Percentiles rank a stretch among this genome's conserved stretches.
These are phyloP conservation scores for Yarrowia yakushimensis DNA, from an alignment of 805 yeast species.

Conservation along the genomic window DNA sequence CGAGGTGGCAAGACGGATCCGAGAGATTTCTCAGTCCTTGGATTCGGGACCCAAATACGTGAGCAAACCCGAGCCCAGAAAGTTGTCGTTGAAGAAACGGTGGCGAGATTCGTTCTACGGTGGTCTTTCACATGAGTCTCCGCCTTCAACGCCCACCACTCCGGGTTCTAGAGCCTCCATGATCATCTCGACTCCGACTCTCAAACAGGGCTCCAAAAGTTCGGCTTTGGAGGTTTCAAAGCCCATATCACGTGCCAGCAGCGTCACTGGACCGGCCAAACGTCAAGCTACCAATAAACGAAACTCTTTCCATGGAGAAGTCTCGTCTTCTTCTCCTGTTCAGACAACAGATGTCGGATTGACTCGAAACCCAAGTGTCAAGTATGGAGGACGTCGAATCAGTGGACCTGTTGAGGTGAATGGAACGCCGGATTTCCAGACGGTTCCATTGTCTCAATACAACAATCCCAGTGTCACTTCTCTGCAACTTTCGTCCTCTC, in stretches of 20 bases:
- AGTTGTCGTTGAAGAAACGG: slow-evolving; percentile 7
- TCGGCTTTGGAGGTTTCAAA: background rate
- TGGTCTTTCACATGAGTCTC: background rate
- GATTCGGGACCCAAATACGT: background rate
- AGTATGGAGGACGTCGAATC: slow-evolving; percentile 9
- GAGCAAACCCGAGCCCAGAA: slow-evolving; percentile 4
- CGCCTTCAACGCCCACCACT: background rate
- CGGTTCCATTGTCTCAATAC: background rate
- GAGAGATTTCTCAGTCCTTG: slow-evolving; percentile 8
- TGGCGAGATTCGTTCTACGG: slow-evolving; percentile 18
- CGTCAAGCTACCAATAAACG: background rate
- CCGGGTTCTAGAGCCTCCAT: background rate
- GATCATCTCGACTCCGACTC: background rate
- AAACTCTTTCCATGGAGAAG: background rate
- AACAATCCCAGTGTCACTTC: background rate
- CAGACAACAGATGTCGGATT: background rate
- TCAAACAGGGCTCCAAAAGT: background rate
- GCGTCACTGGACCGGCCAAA: background rate
- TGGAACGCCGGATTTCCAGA: slow-evolving; percentile 14
- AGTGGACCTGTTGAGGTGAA: slow-evolving; percentile 1
- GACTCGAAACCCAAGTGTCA: background rate
- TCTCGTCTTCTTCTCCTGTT: background rate
- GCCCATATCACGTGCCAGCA: background rate
- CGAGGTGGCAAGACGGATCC: slow-evolving; percentile 8
- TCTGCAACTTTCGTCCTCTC: background rate